Base-by-base conservation (phyloP, 164 flowering plant species). In the Stephania cephalantha region DNA sequence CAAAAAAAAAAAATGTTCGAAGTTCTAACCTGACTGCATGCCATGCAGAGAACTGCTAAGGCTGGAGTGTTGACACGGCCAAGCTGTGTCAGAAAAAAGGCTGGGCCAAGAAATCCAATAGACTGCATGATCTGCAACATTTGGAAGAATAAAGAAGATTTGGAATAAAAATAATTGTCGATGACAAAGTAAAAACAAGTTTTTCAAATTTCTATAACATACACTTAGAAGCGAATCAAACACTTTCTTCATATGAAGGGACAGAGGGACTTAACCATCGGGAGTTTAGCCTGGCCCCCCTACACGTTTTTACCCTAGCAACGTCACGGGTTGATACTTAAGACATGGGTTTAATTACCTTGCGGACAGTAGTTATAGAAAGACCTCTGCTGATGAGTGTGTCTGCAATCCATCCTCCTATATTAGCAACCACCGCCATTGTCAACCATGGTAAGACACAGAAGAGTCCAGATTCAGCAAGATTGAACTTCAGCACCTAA, bases 371-470 rank as follows among this genome's bases (percentile, higher is more conserved):
- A 13, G 99, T 95, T 76, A 93, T 85, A 25, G 99, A 95, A 78
- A 93, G 79, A 74, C 99, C 99, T 87, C 63, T 91, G 90, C 92
- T 92, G 61, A 95, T 90, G 77, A 95, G 97, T 29, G 97, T 87
- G 77, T 93, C 99, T 29, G 99, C 97, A 81, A 95, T 95, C 99
- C 99, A 95, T 20, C 99, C 99, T 82, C 99, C 99, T 46, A 95
- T 82, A 77, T 95, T 95, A 73, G 99, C 99, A 90, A 95, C 93
- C 45, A 88, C 82, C 46, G 99, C 99, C 99, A 95, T 95, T 77
- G 99, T 95, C 74, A 95, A 85, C 99, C 99, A 95, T 78, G 99
- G 99, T 80, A 95, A 79, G 69, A 95, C 99, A 79, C 98, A 91
- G 52, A 95, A 77, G 29, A 95, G 88, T 13, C 98, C 97, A 74